These are phyloP conservation scores for Vitis rotundifolia DNA, from an alignment of 164 flowering plant species.

Conservation along the genomic window DNA sequence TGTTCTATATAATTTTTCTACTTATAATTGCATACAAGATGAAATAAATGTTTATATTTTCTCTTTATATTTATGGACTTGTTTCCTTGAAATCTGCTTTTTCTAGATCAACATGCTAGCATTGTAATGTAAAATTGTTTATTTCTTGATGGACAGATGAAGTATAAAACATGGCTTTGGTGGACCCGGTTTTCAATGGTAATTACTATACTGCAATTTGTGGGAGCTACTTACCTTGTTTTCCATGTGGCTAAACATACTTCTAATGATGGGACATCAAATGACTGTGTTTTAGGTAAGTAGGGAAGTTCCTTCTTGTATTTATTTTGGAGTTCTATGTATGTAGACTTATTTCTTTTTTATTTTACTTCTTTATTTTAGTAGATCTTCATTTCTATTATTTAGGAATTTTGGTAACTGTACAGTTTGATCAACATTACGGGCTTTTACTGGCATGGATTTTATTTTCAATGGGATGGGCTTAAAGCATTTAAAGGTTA, in stretches of 20 bases:
- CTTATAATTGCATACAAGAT: no score
- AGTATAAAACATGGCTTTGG: slow-evolving; percentile 74
- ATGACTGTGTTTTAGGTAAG: slow-evolving; percentile 48
- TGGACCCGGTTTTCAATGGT: slow-evolving; percentile 67
- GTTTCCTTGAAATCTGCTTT: no score
- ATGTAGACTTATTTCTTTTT: not conserved
- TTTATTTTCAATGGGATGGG: no score
- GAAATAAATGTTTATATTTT: no score
- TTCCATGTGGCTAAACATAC: slow-evolving; percentile 18
- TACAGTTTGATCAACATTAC: no score
- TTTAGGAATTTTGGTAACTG: not conserved
- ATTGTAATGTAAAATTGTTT: not conserved
- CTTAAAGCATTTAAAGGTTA: no score
- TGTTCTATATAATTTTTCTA: no score
- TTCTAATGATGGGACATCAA: slow-evolving; percentile 30
- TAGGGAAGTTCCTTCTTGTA: not conserved
- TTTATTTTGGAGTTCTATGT: not conserved
- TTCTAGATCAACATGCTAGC: no score
- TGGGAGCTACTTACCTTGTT: slow-evolving; percentile 56
- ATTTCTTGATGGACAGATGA: slow-evolving; percentile 44
- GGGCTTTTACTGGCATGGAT: no score
- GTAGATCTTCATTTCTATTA: not conserved
- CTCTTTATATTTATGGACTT: no score
- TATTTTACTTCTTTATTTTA: not conserved
- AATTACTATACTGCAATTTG: slow-evolving; percentile 58